Evolutionary conservation across 257 asterid species (phyloP), one percentile per base, ranked within the genome.

Genomic region (Linaria vulgaris): DNA sequence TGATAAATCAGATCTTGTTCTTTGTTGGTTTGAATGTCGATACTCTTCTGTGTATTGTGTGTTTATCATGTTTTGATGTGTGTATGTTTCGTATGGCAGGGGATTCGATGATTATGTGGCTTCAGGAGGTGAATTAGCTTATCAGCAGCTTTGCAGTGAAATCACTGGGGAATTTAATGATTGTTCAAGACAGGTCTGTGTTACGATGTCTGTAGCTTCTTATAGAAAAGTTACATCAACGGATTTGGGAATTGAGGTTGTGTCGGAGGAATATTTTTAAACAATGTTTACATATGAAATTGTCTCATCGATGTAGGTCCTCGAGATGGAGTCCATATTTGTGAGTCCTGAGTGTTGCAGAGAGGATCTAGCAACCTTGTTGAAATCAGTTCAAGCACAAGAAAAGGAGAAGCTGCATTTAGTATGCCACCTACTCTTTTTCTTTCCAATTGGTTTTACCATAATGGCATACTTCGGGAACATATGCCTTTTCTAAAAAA

Each of bases 361-460:
- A 64, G 94, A 80, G 73, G 99, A 94, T 81, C 76, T 90, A 67
- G 88, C 96, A 68, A 52, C 45, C 49, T 59, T 94, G 74, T 89
- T 94, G 56, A 82, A 77, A 82, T 90, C 94, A 43, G 82, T 90
- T 76, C 97, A 94, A 82, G 80, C 74, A 59, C 83, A 81, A 66
- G 99, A 94, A 73, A 94, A 94, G 83, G 85, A 82, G 82, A 94
- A 94, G 78, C 74, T 94, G 78, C 82, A 94, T 61, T 71, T 92
- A 73, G 98, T 91, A 84, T 54, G 79, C 51, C 66, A 68, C 68
- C 63, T 27, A 27, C 34, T 27, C 6, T 27, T 27, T 2, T 69
- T 57, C 67, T 14, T 57, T 66, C 6, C 52, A 59, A 21, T 19
- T 63, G 21, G 37, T 56, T 64, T 72, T 24, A 58, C 12, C 55